Percentiles rank a stretch among this genome's conserved stretches.
These are phyloP conservation scores for Melaleuca alternifolia DNA, from an alignment of 345 rosid species.

Conservation along the genomic window DNA sequence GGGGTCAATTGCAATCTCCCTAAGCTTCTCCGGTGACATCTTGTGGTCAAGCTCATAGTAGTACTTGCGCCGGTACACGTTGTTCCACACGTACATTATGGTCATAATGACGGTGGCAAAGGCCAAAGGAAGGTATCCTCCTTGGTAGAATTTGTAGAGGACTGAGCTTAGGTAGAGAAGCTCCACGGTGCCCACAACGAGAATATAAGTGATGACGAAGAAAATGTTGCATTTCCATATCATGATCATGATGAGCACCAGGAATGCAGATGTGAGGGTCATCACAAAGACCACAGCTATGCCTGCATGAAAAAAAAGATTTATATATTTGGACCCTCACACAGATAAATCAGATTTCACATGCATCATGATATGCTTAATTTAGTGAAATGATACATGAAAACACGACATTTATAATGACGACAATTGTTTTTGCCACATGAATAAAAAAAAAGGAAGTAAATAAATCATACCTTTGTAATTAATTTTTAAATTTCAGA, in stretches of 20 bases:
- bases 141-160: conserved; percentile 29
- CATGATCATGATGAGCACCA: conserved; percentile 45
- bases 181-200: conserved; percentile 17
- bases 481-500: not conserved
- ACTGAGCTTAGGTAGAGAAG: conserved; percentile 28
- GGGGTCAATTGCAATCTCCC: not conserved
- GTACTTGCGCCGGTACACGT: conserved; percentile 25
- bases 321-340: not conserved
- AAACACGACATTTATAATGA: not conserved
- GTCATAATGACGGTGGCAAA: conserved; percentile 19
- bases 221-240: conserved; percentile 39
- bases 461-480: not conserved
- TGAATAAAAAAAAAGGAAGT: not conserved
- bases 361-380: not conserved
- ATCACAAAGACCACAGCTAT: conserved; percentile 43
- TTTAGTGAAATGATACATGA: not conserved
- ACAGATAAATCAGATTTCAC: not conserved
- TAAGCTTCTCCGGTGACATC: conserved; percentile 11
- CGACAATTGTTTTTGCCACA: not conserved
- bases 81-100: conserved; percentile 36
- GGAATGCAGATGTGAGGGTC: conserved; percentile 21
- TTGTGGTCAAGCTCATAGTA: conserved; percentile 33
- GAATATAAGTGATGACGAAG: conserved; percentile 12
- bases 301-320: conserved; percentile 12
- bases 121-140: conserved; percentile 39